Evolutionary conservation across 78 protist species (phyloP).

Genomic region (Dictyostelium brefeldianum): DNA sequence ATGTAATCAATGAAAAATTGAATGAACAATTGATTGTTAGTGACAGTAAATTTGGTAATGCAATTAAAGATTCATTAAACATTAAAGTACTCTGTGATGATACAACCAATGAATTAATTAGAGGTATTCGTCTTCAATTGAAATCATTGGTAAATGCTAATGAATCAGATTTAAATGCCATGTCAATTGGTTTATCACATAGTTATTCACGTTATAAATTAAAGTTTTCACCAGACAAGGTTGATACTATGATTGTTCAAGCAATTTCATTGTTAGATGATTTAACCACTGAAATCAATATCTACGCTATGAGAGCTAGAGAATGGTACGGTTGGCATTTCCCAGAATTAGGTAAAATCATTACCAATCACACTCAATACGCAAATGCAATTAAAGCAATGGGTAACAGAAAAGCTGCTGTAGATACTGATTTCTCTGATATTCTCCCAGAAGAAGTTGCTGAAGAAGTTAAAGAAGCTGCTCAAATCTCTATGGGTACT

Average conservation of each 20-base stretch:
- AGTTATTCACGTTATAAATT: conserved; percentile 96
- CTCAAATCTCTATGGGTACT: conserved; percentile 95
- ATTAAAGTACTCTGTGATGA: conserved; percentile 63
- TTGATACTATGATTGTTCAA: conserved; percentile 99
- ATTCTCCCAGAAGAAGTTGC: conserved; percentile 92
- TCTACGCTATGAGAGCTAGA: conserved; percentile 98
- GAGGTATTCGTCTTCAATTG: conserved; percentile 95
- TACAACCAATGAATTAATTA: conserved; percentile 87
- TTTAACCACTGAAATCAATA: conserved; percentile 99
- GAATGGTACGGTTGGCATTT: conserved; percentile 99
- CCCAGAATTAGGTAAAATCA: conserved; percentile 97
- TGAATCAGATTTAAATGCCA: conserved; percentile 64
- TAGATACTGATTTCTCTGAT: conserved; percentile 87
- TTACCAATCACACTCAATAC: conserved; percentile 92
- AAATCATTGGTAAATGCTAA: conserved; percentile 61
- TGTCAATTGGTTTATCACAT: conserved; percentile 98
- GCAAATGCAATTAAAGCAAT: conserved; percentile 86
- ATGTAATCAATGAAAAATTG: conserved; percentile 77
- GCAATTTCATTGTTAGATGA: conserved; percentile 98
- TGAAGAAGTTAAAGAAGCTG: conserved; percentile 89
- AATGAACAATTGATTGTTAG: conserved; percentile 92
- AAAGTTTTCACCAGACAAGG: conserved; percentile 99
- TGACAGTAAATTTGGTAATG: conserved; percentile 95
- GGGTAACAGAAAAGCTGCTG: conserved; percentile 81
- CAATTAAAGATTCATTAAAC: conserved; percentile 91